Evolutionary conservation across 1,284 basidiomycete genomes (phyloP).

Genomic region (Meripilus lineatus): DNA sequence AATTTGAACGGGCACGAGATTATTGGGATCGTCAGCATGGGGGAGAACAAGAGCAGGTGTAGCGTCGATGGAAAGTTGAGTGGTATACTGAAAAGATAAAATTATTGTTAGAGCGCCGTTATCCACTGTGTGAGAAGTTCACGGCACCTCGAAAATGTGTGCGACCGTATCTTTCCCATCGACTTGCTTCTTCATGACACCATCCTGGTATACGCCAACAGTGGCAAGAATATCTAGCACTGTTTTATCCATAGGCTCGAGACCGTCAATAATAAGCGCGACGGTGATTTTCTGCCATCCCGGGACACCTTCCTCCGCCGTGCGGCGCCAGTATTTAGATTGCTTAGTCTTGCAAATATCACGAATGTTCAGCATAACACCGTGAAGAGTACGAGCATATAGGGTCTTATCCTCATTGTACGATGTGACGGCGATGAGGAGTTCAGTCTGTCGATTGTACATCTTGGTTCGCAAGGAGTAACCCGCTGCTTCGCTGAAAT

Average conservation of each 20-base stretch:
- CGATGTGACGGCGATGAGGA: conserved; percentile 88
- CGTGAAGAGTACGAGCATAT: conserved; percentile 89
- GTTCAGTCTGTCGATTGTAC: conserved; percentile 88
- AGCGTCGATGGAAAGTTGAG: conserved; percentile 87
- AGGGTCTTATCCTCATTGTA: conserved; percentile 94
- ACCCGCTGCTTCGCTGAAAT: conserved; percentile 80
- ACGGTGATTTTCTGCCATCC: conserved; percentile 94
- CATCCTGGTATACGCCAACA: conserved; percentile 88
- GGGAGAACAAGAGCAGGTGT: conserved; percentile 89
- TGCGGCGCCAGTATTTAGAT: conserved; percentile 88
- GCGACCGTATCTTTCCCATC: conserved; percentile 92
- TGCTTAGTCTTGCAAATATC: conserved; percentile 97
- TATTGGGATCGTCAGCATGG: conserved; percentile 82
- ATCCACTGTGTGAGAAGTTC: neutral
- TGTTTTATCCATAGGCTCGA: conserved; percentile 95
- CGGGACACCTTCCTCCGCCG: conserved; percentile 82
- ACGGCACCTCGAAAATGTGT: conserved; percentile 80
- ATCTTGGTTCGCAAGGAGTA: conserved; percentile 80
- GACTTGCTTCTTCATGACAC: conserved; percentile 92
- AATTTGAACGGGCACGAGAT: conserved; percentile 93
- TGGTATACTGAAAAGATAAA: conserved; percentile 64
- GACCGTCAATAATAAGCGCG: conserved; percentile 89
- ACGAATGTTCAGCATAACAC: conserved; percentile 97
- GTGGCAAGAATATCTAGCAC: conserved; percentile 87
- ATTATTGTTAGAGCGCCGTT: conserved; percentile 4